These are phyloP conservation scores for Fistulina hepatica DNA, from an alignment of 1,284 basidiomycete species.

Conservation along the genomic window DNA sequence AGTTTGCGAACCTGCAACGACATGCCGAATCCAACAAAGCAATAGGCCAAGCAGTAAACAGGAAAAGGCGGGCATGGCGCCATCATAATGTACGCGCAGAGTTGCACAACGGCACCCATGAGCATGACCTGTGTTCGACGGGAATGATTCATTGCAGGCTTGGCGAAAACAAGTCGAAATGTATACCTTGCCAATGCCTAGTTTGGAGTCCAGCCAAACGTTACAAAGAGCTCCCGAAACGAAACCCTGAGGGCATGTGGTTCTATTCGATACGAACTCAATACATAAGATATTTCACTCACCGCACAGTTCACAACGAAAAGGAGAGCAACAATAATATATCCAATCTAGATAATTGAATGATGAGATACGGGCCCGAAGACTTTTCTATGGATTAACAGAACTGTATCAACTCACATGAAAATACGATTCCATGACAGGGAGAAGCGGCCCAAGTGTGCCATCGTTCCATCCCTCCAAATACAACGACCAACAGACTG, in stretches of 20 bases:
- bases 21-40: slow-evolving; percentile 51
- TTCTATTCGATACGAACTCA: not conserved
- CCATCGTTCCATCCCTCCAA: slow-evolving; percentile 15
- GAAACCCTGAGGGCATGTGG: slow-evolving; percentile 1
- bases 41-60: slow-evolving; percentile 48
- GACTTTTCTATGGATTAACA: not conserved
- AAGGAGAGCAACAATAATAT: slow-evolving; percentile 15
- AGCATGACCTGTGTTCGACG: not conserved
- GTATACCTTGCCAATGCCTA: not conserved
- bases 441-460: slow-evolving; percentile 11
- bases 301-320: slow-evolving; percentile 11
- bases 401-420: slow-evolving; percentile 4
- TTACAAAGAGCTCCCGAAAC: not conserved
- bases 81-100: slow-evolving; percentile 26
- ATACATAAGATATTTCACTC: not conserved
- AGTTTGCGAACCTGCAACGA: slow-evolving; percentile 33
- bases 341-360: not conserved
- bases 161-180: not conserved
- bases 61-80: slow-evolving; percentile 57
- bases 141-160: not conserved
- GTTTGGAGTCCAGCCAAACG: not conserved
- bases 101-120: slow-evolving; percentile 22
- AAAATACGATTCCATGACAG: slow-evolving; percentile 12
- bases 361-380: not conserved
- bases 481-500: slow-evolving; percentile 10